These are phyloP conservation scores for Vickermania ingenoplastis DNA, from an alignment of 208 protist genomes.

Conservation along the genomic window DNA sequence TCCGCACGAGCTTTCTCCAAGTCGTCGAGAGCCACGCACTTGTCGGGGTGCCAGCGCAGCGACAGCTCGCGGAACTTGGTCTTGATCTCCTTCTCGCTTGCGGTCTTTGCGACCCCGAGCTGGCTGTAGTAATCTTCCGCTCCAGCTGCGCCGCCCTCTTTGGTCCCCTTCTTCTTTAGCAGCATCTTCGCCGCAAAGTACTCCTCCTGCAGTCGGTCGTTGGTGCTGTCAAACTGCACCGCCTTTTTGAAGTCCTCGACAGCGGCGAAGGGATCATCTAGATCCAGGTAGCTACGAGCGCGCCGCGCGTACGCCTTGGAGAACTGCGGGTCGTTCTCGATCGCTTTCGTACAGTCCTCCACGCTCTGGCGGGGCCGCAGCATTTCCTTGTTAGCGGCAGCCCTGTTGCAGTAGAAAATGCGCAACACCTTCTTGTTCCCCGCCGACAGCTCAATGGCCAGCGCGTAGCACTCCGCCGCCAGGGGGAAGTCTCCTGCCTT, in stretches of 20 bases:
- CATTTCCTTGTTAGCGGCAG: slow-evolving; percentile 84
- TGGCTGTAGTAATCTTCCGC: slow-evolving; percentile 43
- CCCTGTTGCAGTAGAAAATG: slow-evolving; percentile 89
- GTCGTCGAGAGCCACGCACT: slow-evolving; percentile 51
- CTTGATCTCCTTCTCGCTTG: slow-evolving; percentile 75
- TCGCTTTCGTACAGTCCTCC: slow-evolving; percentile 83
- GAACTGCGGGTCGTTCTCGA: slow-evolving; percentile 75
- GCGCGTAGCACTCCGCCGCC: slow-evolving; percentile 68
- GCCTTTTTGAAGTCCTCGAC: slow-evolving; percentile 83
- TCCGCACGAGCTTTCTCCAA: slow-evolving; percentile 36
- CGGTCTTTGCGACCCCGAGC: slow-evolving; percentile 49
- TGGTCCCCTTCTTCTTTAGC: neutral
- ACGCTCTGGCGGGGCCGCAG: slow-evolving; percentile 74
- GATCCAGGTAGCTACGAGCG: slow-evolving; percentile 69
- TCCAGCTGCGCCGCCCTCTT: slow-evolving; percentile 44
- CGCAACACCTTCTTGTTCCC: slow-evolving; percentile 76
- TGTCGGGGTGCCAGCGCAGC: slow-evolving; percentile 81
- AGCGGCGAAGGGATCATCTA: slow-evolving; percentile 69
- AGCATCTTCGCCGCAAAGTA: neutral
- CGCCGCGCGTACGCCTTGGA: slow-evolving; percentile 86
- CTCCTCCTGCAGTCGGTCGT: slow-evolving; percentile 6
- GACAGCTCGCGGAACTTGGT: slow-evolving; percentile 69
- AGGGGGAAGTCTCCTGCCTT: slow-evolving; percentile 64
- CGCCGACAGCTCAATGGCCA: slow-evolving; percentile 44
- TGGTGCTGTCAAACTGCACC: slow-evolving; percentile 50